These are phyloP conservation scores for Xerocomus potaroensis DNA, from an alignment of 768 basidiomycete species.

Conservation along the genomic window DNA sequence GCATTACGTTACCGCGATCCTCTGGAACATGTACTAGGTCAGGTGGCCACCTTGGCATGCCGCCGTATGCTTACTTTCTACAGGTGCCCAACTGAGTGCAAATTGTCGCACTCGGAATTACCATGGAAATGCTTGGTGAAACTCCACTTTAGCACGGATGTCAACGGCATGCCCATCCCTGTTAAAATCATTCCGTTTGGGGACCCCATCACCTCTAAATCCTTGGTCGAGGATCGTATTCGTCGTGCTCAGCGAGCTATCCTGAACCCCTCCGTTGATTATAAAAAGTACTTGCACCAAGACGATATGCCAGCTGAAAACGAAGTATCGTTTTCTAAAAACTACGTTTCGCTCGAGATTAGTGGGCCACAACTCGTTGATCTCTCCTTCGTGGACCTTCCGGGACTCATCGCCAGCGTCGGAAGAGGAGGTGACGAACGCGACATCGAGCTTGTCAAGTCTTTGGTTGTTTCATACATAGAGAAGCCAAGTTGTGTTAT, in stretches of 20 bases:
- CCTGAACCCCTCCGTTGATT: conserved; percentile 46
- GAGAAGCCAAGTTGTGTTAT: conserved; percentile 65
- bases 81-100: conserved; percentile 58
- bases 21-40: conserved; percentile 75
- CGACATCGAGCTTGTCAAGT: conserved; percentile 61
- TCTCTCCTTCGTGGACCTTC: conserved; percentile 62
- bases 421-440: conserved; percentile 42
- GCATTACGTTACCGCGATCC: conserved; percentile 62
- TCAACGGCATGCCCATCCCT: conserved; percentile 34
- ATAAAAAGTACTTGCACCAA: conserved; percentile 11
- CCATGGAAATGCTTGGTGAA: conserved; percentile 52
- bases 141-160: conserved; percentile 42
- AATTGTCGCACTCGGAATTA: conserved; percentile 37
- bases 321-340: conserved; percentile 45
- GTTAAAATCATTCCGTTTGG: conserved; percentile 44
- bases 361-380: conserved; percentile 57
- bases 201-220: conserved; percentile 43
- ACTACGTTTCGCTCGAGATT: conserved; percentile 55
- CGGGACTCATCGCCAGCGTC: conserved; percentile 59
- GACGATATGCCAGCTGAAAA: conserved; percentile 10
- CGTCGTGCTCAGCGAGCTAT: conserved; percentile 63
- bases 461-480: conserved; percentile 57
- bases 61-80: not conserved
- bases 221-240: conserved; percentile 60
- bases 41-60: not conserved